Evolutionary conservation across 176 grass and related monocot genomes (phyloP), one percentile per base, ranked within the genome.

Genomic region (Saccharum spontaneum): DNA sequence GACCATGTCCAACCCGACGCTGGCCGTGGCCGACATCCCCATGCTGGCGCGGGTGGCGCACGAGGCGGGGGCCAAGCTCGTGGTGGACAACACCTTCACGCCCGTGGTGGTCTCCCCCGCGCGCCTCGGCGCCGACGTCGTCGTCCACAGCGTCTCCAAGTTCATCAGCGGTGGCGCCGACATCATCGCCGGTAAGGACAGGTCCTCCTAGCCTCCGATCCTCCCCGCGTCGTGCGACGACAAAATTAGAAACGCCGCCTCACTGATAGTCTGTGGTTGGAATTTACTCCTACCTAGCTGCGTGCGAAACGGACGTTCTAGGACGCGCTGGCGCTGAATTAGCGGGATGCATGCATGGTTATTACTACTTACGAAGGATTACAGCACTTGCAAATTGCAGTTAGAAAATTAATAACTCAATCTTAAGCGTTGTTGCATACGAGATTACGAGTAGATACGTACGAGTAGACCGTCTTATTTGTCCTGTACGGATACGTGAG

Each of bases 101-200:
- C 96, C 96, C 52, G 86, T 98, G 7, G 57, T 98, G 8, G 70
- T 98, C 33, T 95, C 96, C 1, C 96, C 96, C 7, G 96, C 96
- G 4, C 82, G 89, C 0, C 89, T 95, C 78, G 96, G 96, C 41
- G 93, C 96, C 14, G 96, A 98, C 70, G 89, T 98, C 81, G 93
- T 98, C 61, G 86, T 98, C 28, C 96, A 98, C 87, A 98, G 96
- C 85, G 96, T 98, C 11, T 90, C 96, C 76, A 98, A 98, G 86
- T 98, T 94, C 89, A 98, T 98, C 81, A 98, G 91, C 84, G 96
- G 96, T n/a, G 96, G 93, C 68, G 96, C 89, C 11, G 96, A 98
- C 77, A 83, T 98, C 72, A 98, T 98, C 73, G 96, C 96, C 59
- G 96, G 96, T 98, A 89, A 80, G 79, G 9, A 23, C 48, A 37